These are phyloP conservation scores for Bisporella sp. DNA, from an alignment of 2,329 filamentous ascomycete genomes.

Conservation along the genomic window DNA sequence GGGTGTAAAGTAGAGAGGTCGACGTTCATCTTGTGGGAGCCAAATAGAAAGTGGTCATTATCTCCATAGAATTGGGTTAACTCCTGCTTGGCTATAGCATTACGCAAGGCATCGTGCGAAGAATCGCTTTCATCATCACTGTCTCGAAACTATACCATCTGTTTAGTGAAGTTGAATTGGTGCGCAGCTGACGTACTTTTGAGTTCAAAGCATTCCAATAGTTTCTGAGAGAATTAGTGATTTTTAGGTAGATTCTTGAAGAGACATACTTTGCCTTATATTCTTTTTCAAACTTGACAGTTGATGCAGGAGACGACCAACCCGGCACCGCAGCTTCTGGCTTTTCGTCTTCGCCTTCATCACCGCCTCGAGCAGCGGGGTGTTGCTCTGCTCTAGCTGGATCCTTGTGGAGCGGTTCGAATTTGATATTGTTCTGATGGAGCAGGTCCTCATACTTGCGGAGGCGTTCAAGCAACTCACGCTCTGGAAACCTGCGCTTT, in stretches of 20 bases:
- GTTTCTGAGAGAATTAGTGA: slow-evolving; percentile 31
- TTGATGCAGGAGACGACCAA: slow-evolving; percentile 16
- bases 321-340: slow-evolving; percentile 13
- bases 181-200: slow-evolving; percentile 26
- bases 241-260: slow-evolving; percentile 4
- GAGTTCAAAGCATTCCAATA: slow-evolving; percentile 40
- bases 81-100: slow-evolving; percentile 33
- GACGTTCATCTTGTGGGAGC: slow-evolving; percentile 32
- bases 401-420: slow-evolving; percentile 23
- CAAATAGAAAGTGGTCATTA: slow-evolving; percentile 43
- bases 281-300: slow-evolving; percentile 21
- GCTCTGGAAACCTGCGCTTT: slow-evolving; percentile 32
- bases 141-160: slow-evolving; percentile 21
- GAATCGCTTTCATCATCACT: slow-evolving; percentile 26
- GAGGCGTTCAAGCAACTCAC: slow-evolving; percentile 23
- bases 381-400: slow-evolving; percentile 13
- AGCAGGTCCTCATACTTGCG: slow-evolving; percentile 24
- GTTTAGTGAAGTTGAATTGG: slow-evolving; percentile 10
- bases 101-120: slow-evolving; percentile 28
- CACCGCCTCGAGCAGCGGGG: slow-evolving; percentile 8
- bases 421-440: slow-evolving; percentile 21
- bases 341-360: slow-evolving; percentile 23
- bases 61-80: slow-evolving; percentile 37
- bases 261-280: slow-evolving; percentile 27
- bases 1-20: slow-evolving; percentile 44